Evolutionary conservation across 2,329 filamentous ascomycete genomes (phyloP).

Genomic region (Calonectria fujianensis): DNA sequence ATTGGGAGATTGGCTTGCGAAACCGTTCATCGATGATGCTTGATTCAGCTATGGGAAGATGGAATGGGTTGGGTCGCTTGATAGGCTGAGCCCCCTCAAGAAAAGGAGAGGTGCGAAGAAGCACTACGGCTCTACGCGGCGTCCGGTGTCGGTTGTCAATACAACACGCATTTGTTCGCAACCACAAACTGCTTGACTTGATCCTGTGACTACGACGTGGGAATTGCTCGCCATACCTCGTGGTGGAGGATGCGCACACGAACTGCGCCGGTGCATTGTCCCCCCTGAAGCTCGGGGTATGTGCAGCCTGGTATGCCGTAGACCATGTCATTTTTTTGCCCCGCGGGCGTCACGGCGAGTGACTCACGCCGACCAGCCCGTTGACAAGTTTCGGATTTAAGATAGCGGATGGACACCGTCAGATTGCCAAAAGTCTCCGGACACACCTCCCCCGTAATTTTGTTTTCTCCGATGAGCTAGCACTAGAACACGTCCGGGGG

Average conservation of each 20-base stretch:
- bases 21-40: slow-evolving; percentile 58
- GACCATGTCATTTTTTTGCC: slow-evolving; percentile 25
- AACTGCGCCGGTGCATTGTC: neutral
- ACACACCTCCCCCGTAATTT: slow-evolving; percentile 16
- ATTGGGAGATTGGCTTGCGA: slow-evolving; percentile 57
- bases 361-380: slow-evolving; percentile 47
- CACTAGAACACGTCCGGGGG: neutral
- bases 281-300: slow-evolving; percentile 41
- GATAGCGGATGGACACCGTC: slow-evolving; percentile 23
- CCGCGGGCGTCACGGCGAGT: slow-evolving; percentile 43
- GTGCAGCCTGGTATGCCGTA: slow-evolving; percentile 37
- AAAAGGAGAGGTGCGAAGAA: slow-evolving; percentile 60
- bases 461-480: neutral
- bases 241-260: neutral
- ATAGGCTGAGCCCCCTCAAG: slow-evolving; percentile 60
- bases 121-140: slow-evolving; percentile 62
- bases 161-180: slow-evolving; percentile 61
- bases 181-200: slow-evolving; percentile 32
- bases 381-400: slow-evolving; percentile 20
- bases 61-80: slow-evolving; percentile 60
- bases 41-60: slow-evolving; percentile 59
- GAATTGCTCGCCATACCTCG: neutral
- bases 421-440: neutral
- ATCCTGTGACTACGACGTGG: slow-evolving; percentile 6
- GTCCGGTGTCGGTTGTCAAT: slow-evolving; percentile 66